phyloP scores from a whole-genome alignment of 805 yeast species.

The Pichia heedii region DNA sequence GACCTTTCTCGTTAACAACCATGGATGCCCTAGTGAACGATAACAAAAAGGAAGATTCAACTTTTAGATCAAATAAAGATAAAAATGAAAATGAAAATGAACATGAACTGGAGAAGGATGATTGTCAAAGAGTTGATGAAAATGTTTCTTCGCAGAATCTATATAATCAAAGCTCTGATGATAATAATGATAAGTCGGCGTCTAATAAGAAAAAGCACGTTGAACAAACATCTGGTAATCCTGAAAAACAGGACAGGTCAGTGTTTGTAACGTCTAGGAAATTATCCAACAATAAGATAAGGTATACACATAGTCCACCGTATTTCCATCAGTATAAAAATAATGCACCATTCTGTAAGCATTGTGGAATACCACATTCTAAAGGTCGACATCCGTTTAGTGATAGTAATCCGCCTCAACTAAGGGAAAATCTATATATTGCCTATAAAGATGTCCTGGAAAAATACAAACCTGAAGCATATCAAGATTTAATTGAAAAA shows the following conservation, averaged over 20 bases:
- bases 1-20: too few relatives aligned
- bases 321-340: neutral
- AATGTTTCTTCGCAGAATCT: too few relatives aligned
- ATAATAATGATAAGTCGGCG: too few relatives aligned
- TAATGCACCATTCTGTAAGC: neutral
- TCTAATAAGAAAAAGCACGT: too few relatives aligned
- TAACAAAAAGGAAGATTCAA: too few relatives aligned
- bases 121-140: too few relatives aligned
- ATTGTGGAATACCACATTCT: slow-evolving; percentile 1
- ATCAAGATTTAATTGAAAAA: neutral
- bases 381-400: neutral
- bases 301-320: neutral
- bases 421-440: neutral
- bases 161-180: too few relatives aligned
- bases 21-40: too few relatives aligned
- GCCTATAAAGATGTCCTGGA: neutral
- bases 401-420: neutral
- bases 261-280: neutral
- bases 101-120: too few relatives aligned
- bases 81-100: too few relatives aligned
- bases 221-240: too few relatives aligned
- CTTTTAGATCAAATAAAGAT: too few relatives aligned
- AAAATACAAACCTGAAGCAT: neutral
- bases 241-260: neutral
- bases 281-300: neutral